Percentiles rank a stretch among this genome's conserved stretches.
phyloP scores from a whole-genome alignment of 441 rosid genomes.

The Theobroma grandiflorum region DNA sequence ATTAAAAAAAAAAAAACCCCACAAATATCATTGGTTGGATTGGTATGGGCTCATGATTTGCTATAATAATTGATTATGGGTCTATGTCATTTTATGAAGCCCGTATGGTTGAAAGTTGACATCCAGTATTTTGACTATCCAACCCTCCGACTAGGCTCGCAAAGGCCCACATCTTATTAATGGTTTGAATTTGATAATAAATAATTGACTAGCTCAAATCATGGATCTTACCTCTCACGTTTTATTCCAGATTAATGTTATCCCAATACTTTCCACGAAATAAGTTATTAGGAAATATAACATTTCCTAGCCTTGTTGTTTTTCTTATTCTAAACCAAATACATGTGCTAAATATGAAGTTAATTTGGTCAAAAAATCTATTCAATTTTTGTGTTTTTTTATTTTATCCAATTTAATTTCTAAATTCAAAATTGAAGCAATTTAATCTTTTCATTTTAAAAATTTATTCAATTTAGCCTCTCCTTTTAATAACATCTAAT shows the following conservation, averaged over 20 bases:
- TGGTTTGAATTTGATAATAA: background rate
- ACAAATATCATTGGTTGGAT: background rate
- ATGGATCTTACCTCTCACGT: background rate
- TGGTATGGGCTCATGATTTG: background rate
- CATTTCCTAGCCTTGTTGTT: background rate
- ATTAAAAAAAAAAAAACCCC: too few relatives aligned
- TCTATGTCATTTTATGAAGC: background rate
- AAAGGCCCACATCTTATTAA: background rate
- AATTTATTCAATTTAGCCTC: too few relatives aligned
- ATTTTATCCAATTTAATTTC: too few relatives aligned
- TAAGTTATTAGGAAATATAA: background rate
- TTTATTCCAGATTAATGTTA: too few relatives aligned
- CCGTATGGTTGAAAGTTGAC: background rate
- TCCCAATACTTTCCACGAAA: background rate
- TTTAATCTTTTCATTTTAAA: too few relatives aligned
- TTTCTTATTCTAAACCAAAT: background rate
- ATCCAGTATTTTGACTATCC: background rate
- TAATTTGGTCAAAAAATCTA: too few relatives aligned
- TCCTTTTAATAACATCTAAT: too few relatives aligned
- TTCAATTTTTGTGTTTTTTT: too few relatives aligned
- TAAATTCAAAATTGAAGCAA: too few relatives aligned
- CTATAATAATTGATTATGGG: background rate
- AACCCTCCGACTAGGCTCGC: background rate
- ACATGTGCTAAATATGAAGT: too few relatives aligned
- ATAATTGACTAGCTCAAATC: background rate